phyloP scores from a whole-genome alignment of 2,329 filamentous ascomycete genomes.

The Domatiomyces globalis region DNA sequence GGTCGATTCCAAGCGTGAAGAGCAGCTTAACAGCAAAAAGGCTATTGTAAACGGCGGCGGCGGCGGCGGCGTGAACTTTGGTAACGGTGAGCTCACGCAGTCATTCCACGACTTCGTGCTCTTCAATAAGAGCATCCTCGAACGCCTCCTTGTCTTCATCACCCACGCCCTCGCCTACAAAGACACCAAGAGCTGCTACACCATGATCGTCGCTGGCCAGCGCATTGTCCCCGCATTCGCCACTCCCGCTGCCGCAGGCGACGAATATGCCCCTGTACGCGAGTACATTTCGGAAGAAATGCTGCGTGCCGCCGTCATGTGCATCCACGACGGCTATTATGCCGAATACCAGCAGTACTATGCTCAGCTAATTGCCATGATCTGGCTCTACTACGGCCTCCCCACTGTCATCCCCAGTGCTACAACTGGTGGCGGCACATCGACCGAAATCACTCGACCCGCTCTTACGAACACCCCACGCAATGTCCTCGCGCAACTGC shows the following conservation, averaged over 20 bases:
- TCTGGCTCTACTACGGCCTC: constrained; percentile 59
- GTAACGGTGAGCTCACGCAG: constrained; percentile 23
- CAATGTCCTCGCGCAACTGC: constrained; percentile 63
- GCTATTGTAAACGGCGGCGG: constrained; percentile 13
- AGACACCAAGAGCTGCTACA: constrained; percentile 74
- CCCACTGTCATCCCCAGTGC: constrained; percentile 11
- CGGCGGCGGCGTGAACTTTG: constrained; percentile 5
- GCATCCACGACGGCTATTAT: constrained; percentile 89
- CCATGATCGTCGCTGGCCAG: constrained; percentile 74
- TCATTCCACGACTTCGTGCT: constrained; percentile 68
- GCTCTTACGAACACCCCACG: constrained; percentile 55
- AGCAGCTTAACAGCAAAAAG: constrained; percentile 32
- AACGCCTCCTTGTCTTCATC: constrained; percentile 81
- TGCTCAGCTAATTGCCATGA: constrained; percentile 71
- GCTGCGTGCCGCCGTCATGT: constrained; percentile 76
- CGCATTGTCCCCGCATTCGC: constrained; percentile 68
- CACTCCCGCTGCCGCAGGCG: constrained; percentile 21
- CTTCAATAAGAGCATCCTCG: constrained; percentile 60
- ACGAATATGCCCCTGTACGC: constrained; percentile 55
- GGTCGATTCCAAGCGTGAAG: constrained; percentile 55
- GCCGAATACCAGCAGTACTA: constrained; percentile 91
- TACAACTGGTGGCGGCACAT: not conserved
- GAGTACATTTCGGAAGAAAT: constrained; percentile 85
- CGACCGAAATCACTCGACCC: constrained; percentile 5
- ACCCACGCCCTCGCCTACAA: constrained; percentile 80